Evolutionary conservation across 345 rosid species (phyloP), one percentile per base, ranked within the genome.

Genomic region (Erysimum cheiranthoides): DNA sequence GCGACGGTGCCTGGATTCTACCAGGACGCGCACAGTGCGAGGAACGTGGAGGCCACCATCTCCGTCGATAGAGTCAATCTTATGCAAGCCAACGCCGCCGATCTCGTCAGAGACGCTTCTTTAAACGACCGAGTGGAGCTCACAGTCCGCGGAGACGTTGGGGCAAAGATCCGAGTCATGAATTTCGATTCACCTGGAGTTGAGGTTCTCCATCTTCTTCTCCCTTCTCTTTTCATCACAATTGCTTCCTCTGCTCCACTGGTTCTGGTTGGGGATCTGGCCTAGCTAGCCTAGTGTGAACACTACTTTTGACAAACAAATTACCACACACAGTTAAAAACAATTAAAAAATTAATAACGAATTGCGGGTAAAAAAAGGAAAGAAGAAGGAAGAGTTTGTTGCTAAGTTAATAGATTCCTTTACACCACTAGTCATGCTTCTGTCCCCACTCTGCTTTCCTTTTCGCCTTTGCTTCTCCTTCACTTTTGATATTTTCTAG

Each of bases 181-280:
- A 80, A 82, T 73, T 84, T 95, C 59, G 97, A 95, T 85, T 92
- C 99, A n/a, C 99, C 99, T 0, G 93, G 92, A 28, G 96, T 94
- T 81, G 86, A 92, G 97, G 98, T 92, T 71, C 39, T 40, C 25
- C 9, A 8, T 47, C 56, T 42, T 56, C 51, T 78, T 36, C 63
- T 59, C 27, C 50, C 4, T 13, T 27, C 27, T 21, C 18, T 47
- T 35, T 57, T 35, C 11, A 8, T 14, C 60, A 32, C 4, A n/a
- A 7, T 32, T 39, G 32, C n/a, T 30, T 38, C 1, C 12, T 18
- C 59, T 53, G 12, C 10, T 38, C 43, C 43, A 39, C 13, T 39
- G 43, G 43, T 70, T 27, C 1, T 21, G 25, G 25, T 21, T 21
- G 30, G 16, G 47, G 73, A 75, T 67, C 79, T 75, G 58, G 40